Evolutionary conservation across 2,329 filamentous ascomycete species (phyloP).

Genomic region (Aspergillus hiratsukae): DNA sequence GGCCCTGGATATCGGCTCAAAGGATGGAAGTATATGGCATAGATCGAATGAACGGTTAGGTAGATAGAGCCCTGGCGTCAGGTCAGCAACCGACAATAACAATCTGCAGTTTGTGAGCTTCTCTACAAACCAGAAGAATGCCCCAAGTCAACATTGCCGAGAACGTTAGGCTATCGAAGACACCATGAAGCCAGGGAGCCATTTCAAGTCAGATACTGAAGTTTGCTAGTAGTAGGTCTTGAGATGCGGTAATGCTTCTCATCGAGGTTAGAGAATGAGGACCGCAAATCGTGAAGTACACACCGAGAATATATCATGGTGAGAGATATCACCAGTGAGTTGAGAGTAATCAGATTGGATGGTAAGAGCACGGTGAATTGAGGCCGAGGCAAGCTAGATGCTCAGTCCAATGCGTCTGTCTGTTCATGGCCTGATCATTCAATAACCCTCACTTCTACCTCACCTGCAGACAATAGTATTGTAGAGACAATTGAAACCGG

Average conservation of each 20-base stretch:
- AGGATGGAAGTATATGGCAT: slow-evolving; percentile 37
- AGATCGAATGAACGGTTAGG: slow-evolving; percentile 13
- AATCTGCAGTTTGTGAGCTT: not conserved
- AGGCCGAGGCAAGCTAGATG: not conserved
- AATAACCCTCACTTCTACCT: not conserved
- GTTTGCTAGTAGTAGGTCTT: not conserved
- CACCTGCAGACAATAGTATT: not conserved
- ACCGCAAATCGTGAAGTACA: not conserved
- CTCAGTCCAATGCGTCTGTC: not conserved
- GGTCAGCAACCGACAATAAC: not conserved
- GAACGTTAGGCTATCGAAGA: not conserved
- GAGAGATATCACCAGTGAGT: not conserved
- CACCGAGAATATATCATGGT: not conserved
- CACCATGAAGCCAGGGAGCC: not conserved
- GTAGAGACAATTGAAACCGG: not conserved
- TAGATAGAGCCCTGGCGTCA: not conserved
- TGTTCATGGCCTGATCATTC: not conserved
- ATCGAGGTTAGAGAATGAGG: not conserved
- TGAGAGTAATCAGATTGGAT: not conserved
- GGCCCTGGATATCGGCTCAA: slow-evolving; percentile 39
- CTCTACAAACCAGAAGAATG: not conserved
- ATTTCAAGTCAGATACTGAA: not conserved
- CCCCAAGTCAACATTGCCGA: not conserved
- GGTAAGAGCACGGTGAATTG: not conserved
- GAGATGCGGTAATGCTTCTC: not conserved